These are phyloP conservation scores for Dalbergia cochinchinensis DNA, from an alignment of 306 rosid genomes.

Conservation along the genomic window DNA sequence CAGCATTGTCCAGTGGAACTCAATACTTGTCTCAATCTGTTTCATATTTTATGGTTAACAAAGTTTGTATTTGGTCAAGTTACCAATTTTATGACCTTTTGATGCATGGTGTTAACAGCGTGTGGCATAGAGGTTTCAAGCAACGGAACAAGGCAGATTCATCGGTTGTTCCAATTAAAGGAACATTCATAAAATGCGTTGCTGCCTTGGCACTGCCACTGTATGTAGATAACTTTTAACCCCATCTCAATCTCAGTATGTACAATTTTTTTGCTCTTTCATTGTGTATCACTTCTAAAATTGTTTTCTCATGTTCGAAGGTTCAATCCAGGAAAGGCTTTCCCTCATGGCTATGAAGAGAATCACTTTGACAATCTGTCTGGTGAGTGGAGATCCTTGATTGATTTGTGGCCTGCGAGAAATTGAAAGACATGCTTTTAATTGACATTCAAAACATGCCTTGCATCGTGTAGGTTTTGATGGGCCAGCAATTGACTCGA, in stretches of 20 bases:
- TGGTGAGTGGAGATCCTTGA: conserved; percentile 62
- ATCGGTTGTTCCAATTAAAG: conserved; percentile 49
- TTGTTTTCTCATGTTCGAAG: conserved; percentile 55
- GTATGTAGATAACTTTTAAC: conserved; percentile 53
- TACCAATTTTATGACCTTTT: conserved; percentile 24
- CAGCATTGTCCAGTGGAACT: no score
- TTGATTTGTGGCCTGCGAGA: conserved; percentile 39
- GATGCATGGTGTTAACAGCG: conserved; percentile 54
- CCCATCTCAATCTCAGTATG: conserved; percentile 37
- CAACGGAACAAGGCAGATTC: conserved; percentile 48
- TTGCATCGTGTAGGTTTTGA: conserved; percentile 60
- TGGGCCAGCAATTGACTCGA: conserved; percentile 42
- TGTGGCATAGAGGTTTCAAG: conserved; percentile 54
- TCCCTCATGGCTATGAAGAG: conserved; percentile 44
- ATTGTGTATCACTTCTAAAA: conserved; percentile 41
- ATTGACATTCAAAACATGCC: conserved; percentile 29
- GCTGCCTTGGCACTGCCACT: conserved; percentile 52
- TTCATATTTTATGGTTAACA: no score
- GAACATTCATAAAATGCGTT: conserved; percentile 54
- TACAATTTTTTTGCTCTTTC: conserved; percentile 27
- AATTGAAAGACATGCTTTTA: conserved; percentile 28
- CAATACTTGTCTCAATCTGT: no score
- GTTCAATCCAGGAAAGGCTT: conserved; percentile 53
- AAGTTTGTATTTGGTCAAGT: no score
- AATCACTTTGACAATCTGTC: conserved; percentile 45